Evolutionary conservation across 805 yeast genomes (phyloP).

Genomic region (Spathaspora hagerdaliae): DNA sequence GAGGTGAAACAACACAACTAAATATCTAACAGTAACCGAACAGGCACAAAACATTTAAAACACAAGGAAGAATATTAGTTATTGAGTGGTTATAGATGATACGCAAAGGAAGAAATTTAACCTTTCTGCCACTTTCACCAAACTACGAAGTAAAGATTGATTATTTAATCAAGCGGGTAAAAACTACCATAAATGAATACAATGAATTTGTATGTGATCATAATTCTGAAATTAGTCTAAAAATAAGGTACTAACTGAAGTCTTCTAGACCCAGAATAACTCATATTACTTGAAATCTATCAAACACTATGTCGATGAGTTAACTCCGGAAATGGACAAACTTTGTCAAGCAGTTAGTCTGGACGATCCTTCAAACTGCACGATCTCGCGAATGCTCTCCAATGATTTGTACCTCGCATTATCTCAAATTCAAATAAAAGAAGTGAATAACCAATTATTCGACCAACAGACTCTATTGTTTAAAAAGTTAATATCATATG

Average conservation of each 20-base stretch:
- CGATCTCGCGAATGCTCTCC: constrained; percentile 3
- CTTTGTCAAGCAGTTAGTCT: background rate
- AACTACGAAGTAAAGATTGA: background rate
- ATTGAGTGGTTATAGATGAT: too few relatives aligned
- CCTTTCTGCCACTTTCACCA: too few relatives aligned
- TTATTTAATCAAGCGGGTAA: constrained; percentile 3
- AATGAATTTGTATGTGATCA: constrained; percentile 2
- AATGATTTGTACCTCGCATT: constrained; percentile 6
- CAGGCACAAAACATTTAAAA: too few relatives aligned
- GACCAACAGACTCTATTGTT: constrained; percentile 10
- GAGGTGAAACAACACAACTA: too few relatives aligned
- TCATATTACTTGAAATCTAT: background rate
- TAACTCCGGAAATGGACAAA: background rate
- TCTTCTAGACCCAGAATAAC: background rate
- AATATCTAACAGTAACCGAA: too few relatives aligned
- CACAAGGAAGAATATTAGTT: too few relatives aligned
- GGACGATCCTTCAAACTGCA: background rate
- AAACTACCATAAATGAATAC: background rate
- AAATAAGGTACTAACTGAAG: background rate
- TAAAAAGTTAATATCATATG: constrained; percentile 8
- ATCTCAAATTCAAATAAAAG: constrained; percentile 2
- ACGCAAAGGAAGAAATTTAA: too few relatives aligned
- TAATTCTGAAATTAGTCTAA: background rate
- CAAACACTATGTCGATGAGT: background rate
- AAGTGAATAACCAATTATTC: constrained; percentile 5